A percentile compares a stretch with the other conserved stretches of the same genome.
Evolutionary conservation across 2,329 filamentous ascomycete species (phyloP).

Genomic region (Aspergillus sp.): DNA sequence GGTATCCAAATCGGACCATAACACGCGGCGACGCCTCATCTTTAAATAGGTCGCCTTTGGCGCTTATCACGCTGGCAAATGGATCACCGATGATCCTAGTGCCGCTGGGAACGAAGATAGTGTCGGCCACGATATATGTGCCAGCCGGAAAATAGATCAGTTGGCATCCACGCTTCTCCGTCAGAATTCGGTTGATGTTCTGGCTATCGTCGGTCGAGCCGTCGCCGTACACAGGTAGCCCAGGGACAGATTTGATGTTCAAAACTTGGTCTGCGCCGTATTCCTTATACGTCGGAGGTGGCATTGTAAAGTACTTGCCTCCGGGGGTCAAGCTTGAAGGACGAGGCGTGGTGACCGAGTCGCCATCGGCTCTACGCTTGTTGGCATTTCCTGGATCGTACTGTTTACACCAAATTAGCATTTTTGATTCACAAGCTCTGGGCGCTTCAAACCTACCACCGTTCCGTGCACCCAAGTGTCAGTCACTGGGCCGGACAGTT

Average conservation of each 20-base stretch:
- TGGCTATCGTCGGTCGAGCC: constrained; percentile 39
- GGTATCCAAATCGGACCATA: constrained; percentile 52
- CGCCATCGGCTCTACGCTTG: constrained; percentile 27
- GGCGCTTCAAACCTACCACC: constrained; percentile 17
- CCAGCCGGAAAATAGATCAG: constrained; percentile 59
- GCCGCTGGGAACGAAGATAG: constrained; percentile 48
- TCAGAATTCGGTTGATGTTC: constrained; percentile 36
- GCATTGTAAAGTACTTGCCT: constrained; percentile 41
- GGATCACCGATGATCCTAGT: constrained; percentile 56
- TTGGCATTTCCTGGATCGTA: constrained; percentile 18
- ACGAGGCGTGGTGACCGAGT: constrained; percentile 28
- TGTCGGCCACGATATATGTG: constrained; percentile 50
- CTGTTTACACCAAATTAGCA: constrained; percentile 1
- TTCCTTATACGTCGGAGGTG: constrained; percentile 45
- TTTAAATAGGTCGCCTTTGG: constrained; percentile 47
- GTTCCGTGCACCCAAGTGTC: constrained; percentile 37
- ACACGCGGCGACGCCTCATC: constrained; percentile 45
- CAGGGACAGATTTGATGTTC: constrained; percentile 48
- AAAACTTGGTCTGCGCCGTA: constrained; percentile 44
- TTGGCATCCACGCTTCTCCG: constrained; percentile 41
- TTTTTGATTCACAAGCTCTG: background rate
- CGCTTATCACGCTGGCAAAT: constrained; percentile 51
- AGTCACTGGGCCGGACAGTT: constrained; percentile 19
- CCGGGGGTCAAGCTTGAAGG: constrained; percentile 30
- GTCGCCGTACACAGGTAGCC: constrained; percentile 44